Evolutionary conservation across 306 rosid species (phyloP).

Genomic region (Dryas octopetala): DNA sequence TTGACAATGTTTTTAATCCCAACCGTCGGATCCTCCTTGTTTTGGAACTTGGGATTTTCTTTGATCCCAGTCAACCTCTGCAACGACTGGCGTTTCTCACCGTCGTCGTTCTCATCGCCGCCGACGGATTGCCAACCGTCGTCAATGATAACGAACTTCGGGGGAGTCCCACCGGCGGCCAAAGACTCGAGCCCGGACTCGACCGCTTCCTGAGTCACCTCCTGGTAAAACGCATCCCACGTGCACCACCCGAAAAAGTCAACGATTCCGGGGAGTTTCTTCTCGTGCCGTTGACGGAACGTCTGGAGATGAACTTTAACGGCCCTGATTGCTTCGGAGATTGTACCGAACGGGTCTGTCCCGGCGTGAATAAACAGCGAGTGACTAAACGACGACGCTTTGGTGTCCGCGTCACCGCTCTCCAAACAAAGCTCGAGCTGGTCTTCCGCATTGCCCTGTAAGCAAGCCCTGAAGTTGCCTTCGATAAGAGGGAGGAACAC

Average conservation of each 20-base stretch:
- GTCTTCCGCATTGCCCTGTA: constrained; percentile 63
- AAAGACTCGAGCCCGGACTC: constrained; percentile 65
- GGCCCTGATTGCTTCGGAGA: constrained; percentile 55
- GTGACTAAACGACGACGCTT: constrained; percentile 63
- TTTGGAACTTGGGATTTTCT: constrained; percentile 71
- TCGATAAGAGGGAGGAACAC: constrained; percentile 78
- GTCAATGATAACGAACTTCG: constrained; percentile 83
- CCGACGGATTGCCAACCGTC: constrained; percentile 90
- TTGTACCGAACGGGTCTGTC: constrained; percentile 62
- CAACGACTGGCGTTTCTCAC: constrained; percentile 21
- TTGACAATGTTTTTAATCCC: constrained; percentile 65
- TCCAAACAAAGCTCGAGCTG: constrained; percentile 76
- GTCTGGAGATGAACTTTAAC: constrained; percentile 58
- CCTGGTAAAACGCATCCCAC: constrained; percentile 90
- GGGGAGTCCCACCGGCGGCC: constrained; percentile 63
- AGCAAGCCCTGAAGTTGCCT: constrained; percentile 70
- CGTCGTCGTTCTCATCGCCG: constrained; percentile 23
- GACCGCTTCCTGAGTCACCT: constrained; percentile 83
- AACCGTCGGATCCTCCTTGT: constrained; percentile 40
- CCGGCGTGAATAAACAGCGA: constrained; percentile 61
- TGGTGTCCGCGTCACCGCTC: constrained; percentile 69
- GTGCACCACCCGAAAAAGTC: constrained; percentile 93
- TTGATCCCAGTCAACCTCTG: constrained; percentile 58
- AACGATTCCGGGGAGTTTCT: constrained; percentile 67
- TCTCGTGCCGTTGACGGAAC: constrained; percentile 80